phyloP scores from a whole-genome alignment of 2,329 filamentous ascomycete genomes.

The Cladosporium sp. region DNA sequence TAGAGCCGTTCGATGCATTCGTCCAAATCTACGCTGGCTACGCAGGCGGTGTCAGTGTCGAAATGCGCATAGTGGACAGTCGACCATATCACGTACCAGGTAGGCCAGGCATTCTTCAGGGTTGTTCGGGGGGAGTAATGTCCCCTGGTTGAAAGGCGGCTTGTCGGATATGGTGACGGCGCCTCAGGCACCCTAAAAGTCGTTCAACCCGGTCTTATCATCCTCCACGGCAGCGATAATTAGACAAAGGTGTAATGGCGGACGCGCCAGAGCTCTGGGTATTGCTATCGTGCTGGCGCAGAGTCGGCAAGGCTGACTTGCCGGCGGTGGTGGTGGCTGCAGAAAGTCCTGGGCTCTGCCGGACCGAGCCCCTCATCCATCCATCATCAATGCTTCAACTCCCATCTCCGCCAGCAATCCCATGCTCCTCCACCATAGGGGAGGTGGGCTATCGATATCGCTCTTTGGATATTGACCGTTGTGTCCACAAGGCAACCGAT shows the following conservation, averaged over 20 bases:
- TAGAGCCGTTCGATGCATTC: slow-evolving; percentile 97
- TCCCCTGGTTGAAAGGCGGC: not conserved
- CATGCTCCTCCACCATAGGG: not conserved
- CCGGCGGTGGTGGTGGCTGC: slow-evolving; percentile 15
- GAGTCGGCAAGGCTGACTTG: slow-evolving; percentile 17
- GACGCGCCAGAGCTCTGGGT: not conserved
- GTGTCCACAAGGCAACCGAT: slow-evolving; percentile 11
- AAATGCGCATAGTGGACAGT: too few relatives aligned
- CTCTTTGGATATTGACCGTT: not conserved
- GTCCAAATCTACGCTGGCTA: slow-evolving; percentile 95
- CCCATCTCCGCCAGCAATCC: not conserved
- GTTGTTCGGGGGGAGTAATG: slow-evolving; percentile 9
- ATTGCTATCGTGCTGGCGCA: slow-evolving; percentile 7
- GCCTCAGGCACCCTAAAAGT: slow-evolving; percentile 7
- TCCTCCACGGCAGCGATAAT: not conserved
- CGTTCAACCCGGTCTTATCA: slow-evolving; percentile 12
- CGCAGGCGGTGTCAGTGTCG: not conserved
- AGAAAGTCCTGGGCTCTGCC: slow-evolving; percentile 2
- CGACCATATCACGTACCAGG: slow-evolving; percentile 37
- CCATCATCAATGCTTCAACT: not conserved
- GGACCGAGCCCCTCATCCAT: not conserved
- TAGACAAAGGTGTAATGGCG: not conserved
- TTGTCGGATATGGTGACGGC: slow-evolving; percentile 14
- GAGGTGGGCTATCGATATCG: not conserved
- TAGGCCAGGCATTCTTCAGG: slow-evolving; percentile 44